A percentile compares a stretch with the other conserved stretches of the same genome.
Conservation (phyloP, 1,284 basidiomycete genomes). For the Abortiporus biennis region DNA sequence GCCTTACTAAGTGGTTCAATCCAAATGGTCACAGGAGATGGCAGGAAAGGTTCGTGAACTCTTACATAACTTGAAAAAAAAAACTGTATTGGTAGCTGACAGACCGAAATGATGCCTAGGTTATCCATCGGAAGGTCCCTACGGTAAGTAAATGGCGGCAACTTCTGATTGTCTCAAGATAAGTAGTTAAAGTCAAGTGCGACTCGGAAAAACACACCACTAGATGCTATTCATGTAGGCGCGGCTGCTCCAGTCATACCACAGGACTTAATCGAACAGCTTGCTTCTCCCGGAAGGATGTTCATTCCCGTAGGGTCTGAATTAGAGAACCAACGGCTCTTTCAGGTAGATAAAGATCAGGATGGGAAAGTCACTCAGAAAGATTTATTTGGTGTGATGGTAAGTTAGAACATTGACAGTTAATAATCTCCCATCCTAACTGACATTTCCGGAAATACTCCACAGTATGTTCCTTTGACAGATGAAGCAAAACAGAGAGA, state of each 20-base stretch:
- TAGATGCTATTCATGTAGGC: constrained; percentile 91
- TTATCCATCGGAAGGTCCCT: not conserved
- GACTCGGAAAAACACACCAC: constrained; percentile 32
- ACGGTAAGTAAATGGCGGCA: not conserved
- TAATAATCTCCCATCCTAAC: no score
- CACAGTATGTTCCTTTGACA: constrained; percentile 29
- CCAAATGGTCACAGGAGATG: constrained; percentile 72
- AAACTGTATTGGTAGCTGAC: no score
- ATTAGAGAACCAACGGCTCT: constrained; percentile 48
- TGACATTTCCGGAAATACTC: constrained; percentile 2
- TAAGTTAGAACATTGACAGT: no score
- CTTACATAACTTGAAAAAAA: no score
- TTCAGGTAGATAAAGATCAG: constrained; percentile 72
- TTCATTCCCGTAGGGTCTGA: constrained; percentile 85
- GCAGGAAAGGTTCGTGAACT: constrained; percentile 56
- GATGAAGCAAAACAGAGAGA: no score
- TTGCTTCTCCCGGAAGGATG: constrained; percentile 84
- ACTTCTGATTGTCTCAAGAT: not conserved
- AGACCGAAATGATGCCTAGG: not conserved
- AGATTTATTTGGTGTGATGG: constrained; percentile 78
- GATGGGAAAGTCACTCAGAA: constrained; percentile 64
- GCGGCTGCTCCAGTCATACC: constrained; percentile 85
- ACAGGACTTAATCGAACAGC: constrained; percentile 68
- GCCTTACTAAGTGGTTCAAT: constrained; percentile 51
- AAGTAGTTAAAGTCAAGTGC: not conserved